Conservation (phyloP, 2,329 filamentous ascomycete genomes). For the Hymenoscyphus occultus region DNA sequence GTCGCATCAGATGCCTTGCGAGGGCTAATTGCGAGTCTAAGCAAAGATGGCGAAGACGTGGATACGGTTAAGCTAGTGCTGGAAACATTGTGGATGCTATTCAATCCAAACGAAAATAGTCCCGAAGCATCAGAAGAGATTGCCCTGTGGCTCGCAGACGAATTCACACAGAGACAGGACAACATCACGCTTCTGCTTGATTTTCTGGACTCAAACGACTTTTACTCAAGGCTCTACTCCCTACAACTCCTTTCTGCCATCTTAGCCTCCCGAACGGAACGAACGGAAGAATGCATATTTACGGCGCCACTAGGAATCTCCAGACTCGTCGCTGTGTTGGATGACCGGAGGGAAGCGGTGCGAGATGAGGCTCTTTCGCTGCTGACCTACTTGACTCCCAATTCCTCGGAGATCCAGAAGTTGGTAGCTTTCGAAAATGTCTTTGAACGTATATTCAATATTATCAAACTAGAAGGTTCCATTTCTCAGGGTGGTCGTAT, state of each 20-base stretch:
- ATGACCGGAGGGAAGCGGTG: conserved; percentile 82
- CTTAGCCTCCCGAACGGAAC: conserved; percentile 77
- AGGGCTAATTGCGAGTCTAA: conserved; percentile 79
- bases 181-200: conserved; percentile 90
- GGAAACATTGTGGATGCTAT: conserved; percentile 93
- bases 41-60: conserved; percentile 87
- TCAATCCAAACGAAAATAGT: conserved; percentile 68
- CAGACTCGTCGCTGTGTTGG: conserved; percentile 76
- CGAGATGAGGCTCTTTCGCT: conserved; percentile 85
- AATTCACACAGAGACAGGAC: conserved; percentile 96
- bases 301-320: conserved; percentile 85
- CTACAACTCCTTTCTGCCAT: conserved; percentile 87
- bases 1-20: conserved; percentile 91
- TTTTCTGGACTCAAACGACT: conserved; percentile 82
- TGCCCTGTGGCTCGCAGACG: conserved; percentile 90
- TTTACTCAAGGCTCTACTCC: conserved; percentile 87
- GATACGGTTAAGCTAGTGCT: conserved; percentile 94
- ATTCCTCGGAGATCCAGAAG: conserved; percentile 87
- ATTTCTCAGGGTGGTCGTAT: conserved; percentile 78
- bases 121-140: conserved; percentile 96
- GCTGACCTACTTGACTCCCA: conserved; percentile 82
- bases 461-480: conserved; percentile 79
- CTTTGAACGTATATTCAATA: conserved; percentile 79
- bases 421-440: conserved; percentile 93
- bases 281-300: conserved; percentile 92